Conservation (phyloP, 148 eudicot genomes). For the Drosera capensis region DNA sequence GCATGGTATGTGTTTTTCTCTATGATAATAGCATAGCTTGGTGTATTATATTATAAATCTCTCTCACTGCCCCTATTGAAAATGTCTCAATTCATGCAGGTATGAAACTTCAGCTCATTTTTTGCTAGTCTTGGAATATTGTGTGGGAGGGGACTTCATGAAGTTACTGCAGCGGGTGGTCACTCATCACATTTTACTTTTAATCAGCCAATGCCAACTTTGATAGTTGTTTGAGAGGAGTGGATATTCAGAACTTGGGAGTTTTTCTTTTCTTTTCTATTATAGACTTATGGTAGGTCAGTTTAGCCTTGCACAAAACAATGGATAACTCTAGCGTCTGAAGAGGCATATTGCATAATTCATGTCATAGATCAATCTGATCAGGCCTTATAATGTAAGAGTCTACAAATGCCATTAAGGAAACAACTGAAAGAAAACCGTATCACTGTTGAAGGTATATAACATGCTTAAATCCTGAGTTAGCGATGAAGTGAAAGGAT, state of each 20-base stretch:
- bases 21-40: neutral
- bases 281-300: too few relatives aligned
- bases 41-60: neutral
- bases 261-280: too few relatives aligned
- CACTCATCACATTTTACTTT: neutral
- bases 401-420: too few relatives aligned
- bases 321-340: too few relatives aligned
- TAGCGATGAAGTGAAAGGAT: too few relatives aligned
- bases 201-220: neutral
- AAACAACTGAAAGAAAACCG: too few relatives aligned
- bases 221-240: neutral
- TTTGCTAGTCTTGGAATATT: conserved; percentile 91
- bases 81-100: conserved; percentile 28
- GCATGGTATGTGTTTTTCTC: conserved; percentile 41
- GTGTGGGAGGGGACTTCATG: conserved; percentile 92
- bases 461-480: too few relatives aligned
- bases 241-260: neutral
- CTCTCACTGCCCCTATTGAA: neutral
- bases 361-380: too few relatives aligned
- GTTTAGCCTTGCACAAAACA: too few relatives aligned
- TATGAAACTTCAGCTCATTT: conserved; percentile 92
- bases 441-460: too few relatives aligned
- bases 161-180: conserved; percentile 80
- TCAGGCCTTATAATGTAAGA: too few relatives aligned
- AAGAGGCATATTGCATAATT: too few relatives aligned